Percentiles rank a stretch among this genome's conserved stretches.
These are phyloP conservation scores for Carallia pectinifolia DNA, from an alignment of 345 rosid species.

Conservation along the genomic window DNA sequence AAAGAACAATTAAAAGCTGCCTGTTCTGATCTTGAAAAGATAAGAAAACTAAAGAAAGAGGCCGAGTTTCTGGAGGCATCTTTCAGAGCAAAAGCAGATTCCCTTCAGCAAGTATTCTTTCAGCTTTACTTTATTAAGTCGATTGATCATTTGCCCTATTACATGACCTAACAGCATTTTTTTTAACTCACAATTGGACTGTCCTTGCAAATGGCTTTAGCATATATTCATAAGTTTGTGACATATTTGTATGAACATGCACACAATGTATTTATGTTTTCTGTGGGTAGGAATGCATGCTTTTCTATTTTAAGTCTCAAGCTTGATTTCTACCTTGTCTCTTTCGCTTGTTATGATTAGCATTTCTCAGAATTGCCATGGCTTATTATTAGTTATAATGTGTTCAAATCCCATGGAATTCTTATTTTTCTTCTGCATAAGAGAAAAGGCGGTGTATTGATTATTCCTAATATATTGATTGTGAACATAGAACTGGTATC, in stretches of 20 bases:
- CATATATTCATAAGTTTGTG: neutral
- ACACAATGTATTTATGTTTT: neutral
- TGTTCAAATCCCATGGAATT: no score
- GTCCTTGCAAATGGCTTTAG: neutral
- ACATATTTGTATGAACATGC: neutral
- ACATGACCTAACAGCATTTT: neutral
- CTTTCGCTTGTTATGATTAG: no score
- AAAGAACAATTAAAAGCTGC: constrained; percentile 91
- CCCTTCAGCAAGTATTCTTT: constrained; percentile 64
- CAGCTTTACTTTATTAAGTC: neutral
- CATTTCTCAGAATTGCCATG: no score
- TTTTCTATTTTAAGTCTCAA: no score
- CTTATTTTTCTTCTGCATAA: no score
- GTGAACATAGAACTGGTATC: neutral
- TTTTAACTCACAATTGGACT: neutral
- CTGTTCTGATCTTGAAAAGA: constrained; percentile 92
- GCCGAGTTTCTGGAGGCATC: constrained; percentile 98
- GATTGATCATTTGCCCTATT: neutral
- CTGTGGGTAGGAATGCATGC: no score
- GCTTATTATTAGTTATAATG: no score
- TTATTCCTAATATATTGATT: neutral
- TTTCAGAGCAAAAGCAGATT: constrained; percentile 92
- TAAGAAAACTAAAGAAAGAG: constrained; percentile 96
- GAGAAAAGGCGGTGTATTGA: neutral
- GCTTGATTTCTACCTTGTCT: no score